Percentiles rank a stretch among this genome's conserved stretches.
These are phyloP conservation scores for Citrus reticulata DNA, from an alignment of 345 rosid species.

Conservation along the genomic window DNA sequence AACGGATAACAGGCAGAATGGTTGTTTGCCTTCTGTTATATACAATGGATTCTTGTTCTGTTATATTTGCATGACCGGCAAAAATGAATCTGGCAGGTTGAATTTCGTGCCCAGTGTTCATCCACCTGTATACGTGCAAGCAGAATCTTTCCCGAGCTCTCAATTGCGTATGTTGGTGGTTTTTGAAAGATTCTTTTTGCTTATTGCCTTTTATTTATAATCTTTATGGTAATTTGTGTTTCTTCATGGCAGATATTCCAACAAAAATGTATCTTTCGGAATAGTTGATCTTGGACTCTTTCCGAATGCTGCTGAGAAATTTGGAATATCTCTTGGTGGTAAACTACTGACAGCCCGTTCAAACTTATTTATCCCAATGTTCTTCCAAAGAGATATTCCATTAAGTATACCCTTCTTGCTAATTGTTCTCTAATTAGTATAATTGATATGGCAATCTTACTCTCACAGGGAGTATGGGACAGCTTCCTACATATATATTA, in stretches of 20 bases:
- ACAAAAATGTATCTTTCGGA: conserved; percentile 78
- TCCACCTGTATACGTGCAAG: conserved; percentile 64
- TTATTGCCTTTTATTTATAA: conserved; percentile 5
- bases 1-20: background rate
- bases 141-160: conserved; percentile 74
- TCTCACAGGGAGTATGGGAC: conserved; percentile 60
- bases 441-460: conserved; percentile 7
- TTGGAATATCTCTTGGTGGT: conserved; percentile 88
- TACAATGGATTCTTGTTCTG: background rate
- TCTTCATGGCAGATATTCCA: conserved; percentile 58
- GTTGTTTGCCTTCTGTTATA: background rate
- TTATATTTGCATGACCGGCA: background rate
- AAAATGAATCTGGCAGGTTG: conserved; percentile 52
- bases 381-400: background rate
- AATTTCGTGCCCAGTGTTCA: conserved; percentile 55
- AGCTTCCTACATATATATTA: conserved; percentile 82
- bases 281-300: conserved; percentile 88
- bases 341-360: background rate
- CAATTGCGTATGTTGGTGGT: conserved; percentile 50
- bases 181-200: background rate
- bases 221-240: conserved; percentile 9
- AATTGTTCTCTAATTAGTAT: background rate
- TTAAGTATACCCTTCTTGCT: background rate
- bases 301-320: conserved; percentile 79
- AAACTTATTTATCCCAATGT: background rate